Base-by-base conservation (phyloP, 306 rosid species). In the Citrullus colocynthis region DNA sequence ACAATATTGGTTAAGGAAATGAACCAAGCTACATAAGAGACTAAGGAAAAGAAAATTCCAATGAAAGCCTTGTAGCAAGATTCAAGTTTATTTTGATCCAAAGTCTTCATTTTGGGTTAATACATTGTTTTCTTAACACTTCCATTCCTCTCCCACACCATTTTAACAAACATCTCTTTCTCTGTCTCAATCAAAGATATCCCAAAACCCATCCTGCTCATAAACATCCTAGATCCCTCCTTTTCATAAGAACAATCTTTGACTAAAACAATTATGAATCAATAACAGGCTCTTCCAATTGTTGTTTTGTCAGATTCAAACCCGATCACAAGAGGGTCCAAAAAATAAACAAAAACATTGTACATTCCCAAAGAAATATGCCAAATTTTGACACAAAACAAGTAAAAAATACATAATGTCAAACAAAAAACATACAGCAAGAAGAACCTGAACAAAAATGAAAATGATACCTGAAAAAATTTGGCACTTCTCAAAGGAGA, bases 401-500 rank as follows among this genome's bases (percentile, higher is more conserved):
- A 49, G 44, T 45, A 48, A 71, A 21, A 71, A 24, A 24, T 24
- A 32, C 24, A 57, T 15, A 75, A 34, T 4, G 59, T 9, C 14
- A 55, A 37, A 15, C 77, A 54, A 12, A 55, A 18, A 18, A 0
- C 21, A 56, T 18, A 45, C 76, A 71, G 36, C 4, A 56, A 75
- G 21, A 24, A 51, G 24, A 18, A 49, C 13, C 36, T 7, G 54
- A 52, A 5, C 57, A 17, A 24, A 63, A 81, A 74, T 6, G 9
- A 52, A 16, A 16, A 56, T 39, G 64, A 57, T 39, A 93, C 98
- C 96, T 91, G 96, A 75, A 77, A 90, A 89, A 90, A 93, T 75
- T 93, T 93, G 80, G 98, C 89, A 77, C 85, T 88, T 59, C 98
- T 94, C 88, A 91, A 49, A 39, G 97, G 97, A 76, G 98, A 93